A percentile compares a stretch with the other conserved stretches of the same genome.
These are phyloP conservation scores for Angomonas ambiguus DNA, from an alignment of 208 protist species.

Conservation along the genomic window DNA sequence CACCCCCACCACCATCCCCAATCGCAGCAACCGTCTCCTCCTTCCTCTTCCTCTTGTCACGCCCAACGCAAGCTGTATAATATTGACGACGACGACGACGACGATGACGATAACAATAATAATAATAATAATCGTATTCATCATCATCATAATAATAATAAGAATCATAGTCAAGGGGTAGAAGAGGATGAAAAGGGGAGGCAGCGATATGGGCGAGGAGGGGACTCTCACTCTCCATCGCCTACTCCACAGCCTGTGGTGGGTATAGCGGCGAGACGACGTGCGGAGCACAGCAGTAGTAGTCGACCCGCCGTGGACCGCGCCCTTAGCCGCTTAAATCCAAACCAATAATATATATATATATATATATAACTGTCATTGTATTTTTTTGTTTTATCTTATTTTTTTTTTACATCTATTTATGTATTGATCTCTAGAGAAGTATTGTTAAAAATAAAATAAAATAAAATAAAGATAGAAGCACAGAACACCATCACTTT, in stretches of 20 bases:
- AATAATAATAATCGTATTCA: not conserved
- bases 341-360: too few species aligned
- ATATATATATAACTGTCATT: too few species aligned
- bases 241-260: too few species aligned
- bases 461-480: constrained; percentile 5
- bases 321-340: not conserved
- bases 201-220: too few species aligned
- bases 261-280: not conserved
- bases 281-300: not conserved
- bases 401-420: not conserved
- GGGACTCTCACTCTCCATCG: too few species aligned
- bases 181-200: too few species aligned
- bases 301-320: not conserved
- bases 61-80: not conserved
- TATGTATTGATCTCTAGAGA: not conserved
- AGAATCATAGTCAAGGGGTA: not conserved
- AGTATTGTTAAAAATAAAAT: not conserved
- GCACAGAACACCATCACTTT: not conserved
- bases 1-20: not conserved
- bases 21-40: too few species aligned
- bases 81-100: constrained; percentile 10
- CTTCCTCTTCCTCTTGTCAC: not conserved
- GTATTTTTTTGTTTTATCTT: constrained; percentile 1
- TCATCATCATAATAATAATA: not conserved
- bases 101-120: not conserved